Base-by-base conservation (phyloP, 1,284 basidiomycete species). In the Phylloboletellus chloephorus region DNA sequence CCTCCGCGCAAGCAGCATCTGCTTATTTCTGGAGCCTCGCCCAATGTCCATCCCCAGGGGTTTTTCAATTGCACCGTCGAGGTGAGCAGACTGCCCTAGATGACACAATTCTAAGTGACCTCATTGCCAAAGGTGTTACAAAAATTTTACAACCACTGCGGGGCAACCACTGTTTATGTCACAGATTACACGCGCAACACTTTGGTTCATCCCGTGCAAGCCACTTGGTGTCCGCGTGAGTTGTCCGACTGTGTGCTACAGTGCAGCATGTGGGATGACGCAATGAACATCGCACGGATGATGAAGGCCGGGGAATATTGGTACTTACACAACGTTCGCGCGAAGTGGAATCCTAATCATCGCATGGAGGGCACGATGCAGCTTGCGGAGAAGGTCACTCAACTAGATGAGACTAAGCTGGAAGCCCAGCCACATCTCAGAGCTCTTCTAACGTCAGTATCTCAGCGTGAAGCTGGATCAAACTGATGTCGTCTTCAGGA, bases 11-110 rank as follows among this genome's bases (percentile, higher is more conserved):
- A 73, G 34, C 50, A 60, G 17, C 79, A 83, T 50, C 63, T 68
- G 25, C 57, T 79, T 4, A 67, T 84, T 33, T 64, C 64, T 17
- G 77, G 80, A 32, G 68, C 67, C 5, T 63, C 64, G 6, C 75
- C 76, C 0, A 55, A 67, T 30, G 61, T 61, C 12, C 53, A 54
- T n/a, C 70, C 73, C 3, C 40, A 50, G 9, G 78, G 76, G 1
- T 84, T 71, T 53, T 83, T 85, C 51, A 69, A 85, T 46, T 82
- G 79, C 44, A 82, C 79, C 0, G 69, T 82, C 6, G 76, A 84
- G 69, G 82, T 82, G 46, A 49, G 69, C 40, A 24, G 13, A 19
- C 15, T 23, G 15, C 17, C 3, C 4, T 15, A 12, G n/a, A 3
- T 19, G 12, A 37, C 7, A 17, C 2, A 12, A 15, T 32, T 8